Evolutionary conservation across 2,329 filamentous ascomycete genomes (phyloP), one percentile per base, ranked within the genome.

Genomic region (Clonostachys rosea): DNA sequence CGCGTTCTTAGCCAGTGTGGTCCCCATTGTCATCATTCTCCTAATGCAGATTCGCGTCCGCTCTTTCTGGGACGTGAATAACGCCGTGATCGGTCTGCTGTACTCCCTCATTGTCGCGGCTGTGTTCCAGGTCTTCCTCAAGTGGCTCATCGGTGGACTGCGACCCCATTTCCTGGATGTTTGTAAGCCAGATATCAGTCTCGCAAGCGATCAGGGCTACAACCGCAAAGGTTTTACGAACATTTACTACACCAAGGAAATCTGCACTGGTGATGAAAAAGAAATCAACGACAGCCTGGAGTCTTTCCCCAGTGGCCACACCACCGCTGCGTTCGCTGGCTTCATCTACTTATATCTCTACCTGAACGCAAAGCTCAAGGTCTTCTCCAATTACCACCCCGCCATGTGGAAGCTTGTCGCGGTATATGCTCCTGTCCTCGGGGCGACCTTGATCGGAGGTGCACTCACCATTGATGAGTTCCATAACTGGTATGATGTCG

Each of bases 121-220:
- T n/a, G 79, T 89, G 44, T 88, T 90, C 68, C 86, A 90, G 58
- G 85, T 89, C 54, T 84, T 89, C 58, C 57, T 90, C 61, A 90
- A 90, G 66, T 85, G 79, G 77, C 76, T 89, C 40, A 88, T 90
- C 52, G 86, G 86, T 13, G 86, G 85, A 12, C 69, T 86, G 18
- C 77, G 84, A n/a, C 86, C 85, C 1, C 82, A 88, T 62, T 89
- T 89, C 68, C 73, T 89, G 18, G 74, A 73, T 17, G 84, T 87
- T 47, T 89, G 85, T 74, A 77, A 84, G 61, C 86, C 84, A 0
- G 61, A 65, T 24, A 24, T 57, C 10, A 52, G 33, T 37, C 49
- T 50, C 30, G 55, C 54, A 7, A 47, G 47, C 8, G 50, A 45
- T n/a, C 24, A 20, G 40, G 70, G 66, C 4, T 76, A 76, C 56